Conservation (phyloP, 2,329 filamentous ascomycete species). For the Decorospora gaudefroyi region DNA sequence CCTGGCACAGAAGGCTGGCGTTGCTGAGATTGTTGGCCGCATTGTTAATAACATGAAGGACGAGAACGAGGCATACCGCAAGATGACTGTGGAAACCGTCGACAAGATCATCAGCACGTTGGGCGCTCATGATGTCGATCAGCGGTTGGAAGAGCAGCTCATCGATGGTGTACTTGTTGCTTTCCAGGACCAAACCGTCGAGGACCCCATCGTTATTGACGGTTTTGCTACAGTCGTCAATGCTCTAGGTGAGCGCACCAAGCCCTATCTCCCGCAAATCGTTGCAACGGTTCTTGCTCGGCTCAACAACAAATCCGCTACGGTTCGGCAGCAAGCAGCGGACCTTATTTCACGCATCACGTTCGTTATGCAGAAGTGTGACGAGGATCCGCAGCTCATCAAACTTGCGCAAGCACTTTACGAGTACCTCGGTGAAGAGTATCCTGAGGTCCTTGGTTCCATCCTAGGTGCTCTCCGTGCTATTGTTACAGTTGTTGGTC, state of each 20-base stretch:
- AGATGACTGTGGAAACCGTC: conserved; percentile 98
- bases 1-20: conserved; percentile 95
- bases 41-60: conserved; percentile 97
- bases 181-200: conserved; percentile 97
- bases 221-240: conserved; percentile 98
- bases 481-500: conserved; percentile 97
- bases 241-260: conserved; percentile 88
- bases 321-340: conserved; percentile 93
- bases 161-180: conserved; percentile 94
- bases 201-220: conserved; percentile 94
- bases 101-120: conserved; percentile 95
- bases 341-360: conserved; percentile 96
- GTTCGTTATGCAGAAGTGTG: conserved; percentile 98
- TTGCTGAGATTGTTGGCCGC: conserved; percentile 89
- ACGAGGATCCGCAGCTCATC: conserved; percentile 92
- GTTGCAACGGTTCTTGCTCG: conserved; percentile 96
- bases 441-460: conserved; percentile 94
- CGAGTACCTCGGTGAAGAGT: conserved; percentile 98
- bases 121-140: conserved; percentile 90
- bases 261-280: conserved; percentile 95
- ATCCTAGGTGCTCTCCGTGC: conserved; percentile 93
- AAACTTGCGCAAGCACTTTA: conserved; percentile 94
- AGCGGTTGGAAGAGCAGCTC: conserved; percentile 87
- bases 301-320: conserved; percentile 96
- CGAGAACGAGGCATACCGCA: conserved; percentile 95